Conservation (phyloP, 768 basidiomycete genomes). For the Tricholoma saponaceum region DNA sequence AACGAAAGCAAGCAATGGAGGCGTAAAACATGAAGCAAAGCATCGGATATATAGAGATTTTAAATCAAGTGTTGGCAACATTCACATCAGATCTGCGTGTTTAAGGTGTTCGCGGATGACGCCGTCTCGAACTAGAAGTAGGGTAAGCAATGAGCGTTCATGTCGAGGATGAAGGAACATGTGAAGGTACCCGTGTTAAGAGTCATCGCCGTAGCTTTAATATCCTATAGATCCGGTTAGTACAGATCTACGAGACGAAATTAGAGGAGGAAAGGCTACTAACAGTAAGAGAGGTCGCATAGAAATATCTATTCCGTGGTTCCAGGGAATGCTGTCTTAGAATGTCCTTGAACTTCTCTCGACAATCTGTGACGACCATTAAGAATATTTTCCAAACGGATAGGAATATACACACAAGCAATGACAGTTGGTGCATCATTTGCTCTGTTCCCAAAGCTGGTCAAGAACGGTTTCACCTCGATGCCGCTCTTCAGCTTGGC, state of each 20-base stretch:
- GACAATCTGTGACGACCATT: constrained; percentile 23
- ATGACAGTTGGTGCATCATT: constrained; percentile 54
- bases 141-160: neutral
- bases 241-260: neutral
- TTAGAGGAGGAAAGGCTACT: constrained; percentile 17
- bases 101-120: constrained; percentile 50
- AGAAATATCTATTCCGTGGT: constrained; percentile 50
- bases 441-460: constrained; percentile 56
- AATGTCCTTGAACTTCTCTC: constrained; percentile 44
- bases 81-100: constrained; percentile 39
- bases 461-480: constrained; percentile 49
- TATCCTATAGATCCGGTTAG: constrained; percentile 37
- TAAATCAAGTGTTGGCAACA: too few species aligned
- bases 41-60: too few species aligned
- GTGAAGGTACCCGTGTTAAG: constrained; percentile 37
- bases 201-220: constrained; percentile 49
- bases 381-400: neutral
- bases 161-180: neutral
- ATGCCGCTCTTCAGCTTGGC: constrained; percentile 43
- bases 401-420: constrained; percentile 43
- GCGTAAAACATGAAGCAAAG: too few species aligned
- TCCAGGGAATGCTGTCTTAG: constrained; percentile 48
- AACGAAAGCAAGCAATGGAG: too few species aligned
- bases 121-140: constrained; percentile 44
- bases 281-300: constrained; percentile 58